A percentile compares a stretch with the other conserved stretches of the same genome.
Conservation (phyloP, 106 monocot genomes). For the Alisma plantagoaquatica region DNA sequence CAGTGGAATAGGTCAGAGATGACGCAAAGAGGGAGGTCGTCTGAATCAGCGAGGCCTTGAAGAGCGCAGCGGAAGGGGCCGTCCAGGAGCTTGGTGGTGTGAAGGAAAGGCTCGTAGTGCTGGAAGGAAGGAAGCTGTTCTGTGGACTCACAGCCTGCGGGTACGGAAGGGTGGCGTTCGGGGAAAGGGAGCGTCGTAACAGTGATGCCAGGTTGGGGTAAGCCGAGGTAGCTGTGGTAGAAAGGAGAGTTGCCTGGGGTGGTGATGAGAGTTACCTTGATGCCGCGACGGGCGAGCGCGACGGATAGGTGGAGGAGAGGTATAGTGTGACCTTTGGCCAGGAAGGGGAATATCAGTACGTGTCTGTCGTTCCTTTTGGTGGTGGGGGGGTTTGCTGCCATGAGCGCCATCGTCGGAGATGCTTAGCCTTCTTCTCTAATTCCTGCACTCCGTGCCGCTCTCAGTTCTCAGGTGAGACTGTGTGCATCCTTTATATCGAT, state of each 20-base stretch:
- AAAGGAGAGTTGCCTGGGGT: slow-evolving; percentile 27
- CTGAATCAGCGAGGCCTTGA: background rate
- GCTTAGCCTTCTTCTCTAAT: no score
- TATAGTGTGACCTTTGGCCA: slow-evolving; percentile 51
- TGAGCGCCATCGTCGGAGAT: no score
- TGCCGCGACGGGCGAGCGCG: slow-evolving; percentile 19
- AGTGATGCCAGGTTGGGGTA: slow-evolving; percentile 8
- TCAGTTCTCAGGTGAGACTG: no score
- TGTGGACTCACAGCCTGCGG: slow-evolving; percentile 9
- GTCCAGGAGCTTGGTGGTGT: slow-evolving; percentile 2
- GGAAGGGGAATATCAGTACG: slow-evolving; percentile 39
- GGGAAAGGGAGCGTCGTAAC: slow-evolving; percentile 1
- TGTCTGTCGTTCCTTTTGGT: slow-evolving; percentile 2
- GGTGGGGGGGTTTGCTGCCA: no score
- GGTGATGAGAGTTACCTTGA: slow-evolving; percentile 33
- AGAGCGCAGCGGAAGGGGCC: slow-evolving; percentile 1
- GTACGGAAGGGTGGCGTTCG: slow-evolving; percentile 4
- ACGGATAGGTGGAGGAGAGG: slow-evolving; percentile 34
- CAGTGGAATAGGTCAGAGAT: no score
- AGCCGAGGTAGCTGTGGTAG: slow-evolving; percentile 13
- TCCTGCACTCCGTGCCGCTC: no score
- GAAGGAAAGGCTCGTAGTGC: background rate
- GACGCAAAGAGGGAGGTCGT: no score
- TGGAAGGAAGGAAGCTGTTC: slow-evolving; percentile 3
- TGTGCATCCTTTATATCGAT: no score